phyloP scores from a whole-genome alignment of 768 basidiomycete genomes.

The Termitomyces sp. region DNA sequence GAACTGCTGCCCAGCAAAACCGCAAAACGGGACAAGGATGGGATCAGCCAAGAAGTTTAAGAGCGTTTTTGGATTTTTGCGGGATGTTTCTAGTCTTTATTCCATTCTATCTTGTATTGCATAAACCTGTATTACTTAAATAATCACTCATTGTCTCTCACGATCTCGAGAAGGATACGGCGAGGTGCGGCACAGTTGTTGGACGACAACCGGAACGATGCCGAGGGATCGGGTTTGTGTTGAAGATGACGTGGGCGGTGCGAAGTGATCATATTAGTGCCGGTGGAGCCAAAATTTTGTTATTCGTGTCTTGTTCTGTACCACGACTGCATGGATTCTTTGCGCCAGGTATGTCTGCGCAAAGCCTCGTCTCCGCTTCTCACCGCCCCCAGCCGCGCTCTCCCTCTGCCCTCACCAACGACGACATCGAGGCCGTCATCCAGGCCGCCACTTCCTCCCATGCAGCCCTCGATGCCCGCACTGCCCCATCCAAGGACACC shows the following conservation, averaged over 20 bases:
- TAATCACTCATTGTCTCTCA: slow-evolving; percentile 15
- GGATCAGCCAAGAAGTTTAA: slow-evolving; percentile 45
- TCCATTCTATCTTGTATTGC: slow-evolving; percentile 19
- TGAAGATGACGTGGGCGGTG: slow-evolving; percentile 2
- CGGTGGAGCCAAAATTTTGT: slow-evolving; percentile 21
- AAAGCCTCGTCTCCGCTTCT: background rate
- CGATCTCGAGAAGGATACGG: background rate
- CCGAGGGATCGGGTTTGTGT: background rate
- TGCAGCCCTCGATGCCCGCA: slow-evolving; percentile 44
- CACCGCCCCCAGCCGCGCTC: slow-evolving; percentile 20
- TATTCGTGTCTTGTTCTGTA: slow-evolving; percentile 18
- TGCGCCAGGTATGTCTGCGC: background rate
- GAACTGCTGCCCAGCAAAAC: slow-evolving; percentile 45
- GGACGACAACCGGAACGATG: background rate
- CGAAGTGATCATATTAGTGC: background rate
- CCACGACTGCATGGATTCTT: background rate
- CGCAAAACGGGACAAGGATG: slow-evolving; percentile 36
- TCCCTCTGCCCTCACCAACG: slow-evolving; percentile 50
- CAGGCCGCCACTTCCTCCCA: slow-evolving; percentile 81
- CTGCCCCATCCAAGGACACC: slow-evolving; percentile 67
- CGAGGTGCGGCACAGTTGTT: no score
- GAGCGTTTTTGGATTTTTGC: slow-evolving; percentile 16
- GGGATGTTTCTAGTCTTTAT: slow-evolving; percentile 10
- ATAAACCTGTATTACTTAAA: slow-evolving; percentile 24
- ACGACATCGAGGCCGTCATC: slow-evolving; percentile 91